Percentiles rank a stretch among this genome's conserved stretches.
These are phyloP conservation scores for Euphrasia arctica DNA, from an alignment of 305 asterid species.

Conservation along the genomic window DNA sequence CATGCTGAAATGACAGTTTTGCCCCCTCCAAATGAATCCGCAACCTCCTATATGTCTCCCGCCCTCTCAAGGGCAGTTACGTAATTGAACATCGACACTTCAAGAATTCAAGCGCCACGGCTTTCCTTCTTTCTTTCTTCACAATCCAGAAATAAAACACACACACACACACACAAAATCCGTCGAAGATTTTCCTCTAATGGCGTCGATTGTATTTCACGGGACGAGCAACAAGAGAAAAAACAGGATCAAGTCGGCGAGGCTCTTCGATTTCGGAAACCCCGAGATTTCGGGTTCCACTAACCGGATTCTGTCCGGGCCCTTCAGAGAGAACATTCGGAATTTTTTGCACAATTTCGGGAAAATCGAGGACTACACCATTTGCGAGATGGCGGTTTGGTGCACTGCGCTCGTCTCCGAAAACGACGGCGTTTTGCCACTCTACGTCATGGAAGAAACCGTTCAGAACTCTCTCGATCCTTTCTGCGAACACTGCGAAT, in stretches of 20 bases:
- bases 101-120: constrained; percentile 41
- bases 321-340: constrained; percentile 55
- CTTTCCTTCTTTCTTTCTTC: constrained; percentile 17
- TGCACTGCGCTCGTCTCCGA: constrained; percentile 37
- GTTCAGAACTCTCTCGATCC: constrained; percentile 41
- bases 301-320: constrained; percentile 35
- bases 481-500: constrained; percentile 62
- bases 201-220: constrained; percentile 41
- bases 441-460: constrained; percentile 61
- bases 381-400: constrained; percentile 57
- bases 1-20: constrained; percentile 23
- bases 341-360: constrained; percentile 49
- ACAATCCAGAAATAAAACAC: constrained; percentile 20
- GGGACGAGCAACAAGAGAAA: constrained; percentile 36
- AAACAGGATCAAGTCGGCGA: constrained; percentile 33
- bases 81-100: constrained; percentile 12
- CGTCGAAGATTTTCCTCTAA: constrained; percentile 23
- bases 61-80: constrained; percentile 27
- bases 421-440: constrained; percentile 48
- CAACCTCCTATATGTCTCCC: constrained; percentile 28
- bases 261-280: constrained; percentile 38
- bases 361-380: constrained; percentile 37
- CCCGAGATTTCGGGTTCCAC: constrained; percentile 29
- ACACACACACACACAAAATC: not conserved
- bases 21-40: constrained; percentile 30